A percentile compares a stretch with the other conserved stretches of the same genome.
Conservation (phyloP, 306 rosid species). For the Gastrolobium villosum region DNA sequence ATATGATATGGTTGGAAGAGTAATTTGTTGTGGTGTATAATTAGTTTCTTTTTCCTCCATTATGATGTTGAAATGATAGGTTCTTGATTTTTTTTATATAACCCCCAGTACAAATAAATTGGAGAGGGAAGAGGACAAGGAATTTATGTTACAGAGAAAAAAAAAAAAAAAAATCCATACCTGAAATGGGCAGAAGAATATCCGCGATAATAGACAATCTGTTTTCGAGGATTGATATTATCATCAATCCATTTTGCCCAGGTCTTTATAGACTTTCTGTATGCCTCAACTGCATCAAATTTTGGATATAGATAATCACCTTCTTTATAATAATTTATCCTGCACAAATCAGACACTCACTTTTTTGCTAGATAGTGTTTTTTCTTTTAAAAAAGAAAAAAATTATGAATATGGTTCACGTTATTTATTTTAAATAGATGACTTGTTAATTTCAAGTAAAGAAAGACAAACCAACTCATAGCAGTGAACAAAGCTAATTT, state of each 20-base stretch:
- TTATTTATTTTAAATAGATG: conserved; percentile 15
- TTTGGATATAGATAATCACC: conserved; percentile 80
- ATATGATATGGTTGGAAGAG: conserved; percentile 18
- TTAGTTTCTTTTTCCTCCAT: conserved; percentile 18
- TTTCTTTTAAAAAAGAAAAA: neutral
- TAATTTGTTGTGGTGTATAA: neutral
- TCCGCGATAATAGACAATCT: conserved; percentile 89
- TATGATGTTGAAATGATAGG: neutral
- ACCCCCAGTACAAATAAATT: conserved; percentile 1
- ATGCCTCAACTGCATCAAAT: conserved; percentile 86
- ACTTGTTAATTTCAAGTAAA: conserved; percentile 25
- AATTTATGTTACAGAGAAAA: conserved; percentile 12
- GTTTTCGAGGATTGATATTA: conserved; percentile 75
- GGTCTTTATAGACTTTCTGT: conserved; percentile 77
- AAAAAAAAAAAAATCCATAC: conserved; percentile 50
- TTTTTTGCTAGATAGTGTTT: conserved; percentile 16
- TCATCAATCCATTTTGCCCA: conserved; percentile 89
- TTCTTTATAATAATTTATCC: conserved; percentile 90
- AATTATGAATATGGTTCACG: neutral
- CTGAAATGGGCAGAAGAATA: conserved; percentile 97
- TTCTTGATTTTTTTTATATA: conserved; percentile 21
- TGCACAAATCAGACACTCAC: conserved; percentile 54
- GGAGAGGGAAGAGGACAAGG: conserved; percentile 26
- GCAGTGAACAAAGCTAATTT: neutral
- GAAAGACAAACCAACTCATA: conserved; percentile 26